These are phyloP conservation scores for Calcarisporium arbuscula DNA, from an alignment of 2,329 filamentous ascomycete species.

Conservation along the genomic window DNA sequence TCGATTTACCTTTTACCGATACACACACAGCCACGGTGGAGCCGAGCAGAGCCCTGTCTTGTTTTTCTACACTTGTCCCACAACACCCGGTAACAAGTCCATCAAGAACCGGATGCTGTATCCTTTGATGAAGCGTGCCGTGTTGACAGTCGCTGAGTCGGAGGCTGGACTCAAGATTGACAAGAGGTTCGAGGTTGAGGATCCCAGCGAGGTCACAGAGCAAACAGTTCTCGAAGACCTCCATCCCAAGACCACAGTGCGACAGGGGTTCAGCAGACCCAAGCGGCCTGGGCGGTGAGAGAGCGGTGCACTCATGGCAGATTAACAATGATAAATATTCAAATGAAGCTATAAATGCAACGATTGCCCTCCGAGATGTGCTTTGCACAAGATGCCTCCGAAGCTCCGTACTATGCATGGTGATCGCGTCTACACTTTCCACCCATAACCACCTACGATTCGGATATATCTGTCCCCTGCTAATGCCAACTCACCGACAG, in stretches of 20 bases:
- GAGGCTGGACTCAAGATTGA: conserved; percentile 60
- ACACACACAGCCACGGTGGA: conserved; percentile 50
- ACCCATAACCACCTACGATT: too few relatives aligned
- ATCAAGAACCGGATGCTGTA: conserved; percentile 86
- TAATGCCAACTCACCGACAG: too few relatives aligned
- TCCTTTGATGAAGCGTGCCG: conserved; percentile 62
- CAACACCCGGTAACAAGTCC: conserved; percentile 54
- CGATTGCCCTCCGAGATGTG: not conserved
- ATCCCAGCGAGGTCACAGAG: conserved; percentile 65
- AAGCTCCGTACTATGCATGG: too few relatives aligned
- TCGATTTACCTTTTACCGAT: conserved; percentile 72
- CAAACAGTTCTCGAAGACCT: conserved; percentile 59
- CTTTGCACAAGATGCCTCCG: too few relatives aligned
- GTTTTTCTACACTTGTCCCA: conserved; percentile 79
- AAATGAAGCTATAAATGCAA: not conserved
- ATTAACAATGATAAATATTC: too few relatives aligned
- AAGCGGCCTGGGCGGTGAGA: conserved; percentile 70
- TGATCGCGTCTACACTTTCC: too few relatives aligned
- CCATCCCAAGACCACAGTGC: conserved; percentile 58
- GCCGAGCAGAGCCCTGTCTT: conserved; percentile 53
- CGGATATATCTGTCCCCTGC: too few relatives aligned
- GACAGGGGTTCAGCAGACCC: conserved; percentile 67
- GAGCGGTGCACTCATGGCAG: too few relatives aligned
- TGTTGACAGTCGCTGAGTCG: conserved; percentile 57
- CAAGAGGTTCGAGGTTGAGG: conserved; percentile 64